phyloP scores from a whole-genome alignment of 208 protist species.

The Lotmaria passim region DNA sequence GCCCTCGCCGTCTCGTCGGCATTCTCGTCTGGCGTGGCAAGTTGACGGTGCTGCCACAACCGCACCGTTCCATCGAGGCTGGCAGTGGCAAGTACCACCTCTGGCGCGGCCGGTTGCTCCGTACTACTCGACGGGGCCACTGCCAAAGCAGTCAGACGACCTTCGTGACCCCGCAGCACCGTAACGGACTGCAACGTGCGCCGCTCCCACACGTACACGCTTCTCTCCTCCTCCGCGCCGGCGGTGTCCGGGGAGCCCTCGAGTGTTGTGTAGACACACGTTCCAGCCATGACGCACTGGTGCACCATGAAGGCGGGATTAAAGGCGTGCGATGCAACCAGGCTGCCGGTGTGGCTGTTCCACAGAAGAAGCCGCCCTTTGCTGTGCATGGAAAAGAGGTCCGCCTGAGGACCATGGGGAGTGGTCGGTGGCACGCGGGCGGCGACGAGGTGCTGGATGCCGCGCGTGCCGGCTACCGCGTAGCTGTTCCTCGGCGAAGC shows the following conservation, averaged over 20 bases:
- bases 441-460: constrained; percentile 32
- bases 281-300: constrained; percentile 52
- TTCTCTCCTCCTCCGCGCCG: constrained; percentile 53
- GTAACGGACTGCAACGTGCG: constrained; percentile 45
- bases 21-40: neutral
- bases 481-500: constrained; percentile 2
- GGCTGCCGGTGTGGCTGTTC: constrained; percentile 45
- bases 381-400: constrained; percentile 62
- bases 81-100: constrained; percentile 59
- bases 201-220: constrained; percentile 73
- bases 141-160: constrained; percentile 63
- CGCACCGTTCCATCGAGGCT: constrained; percentile 65
- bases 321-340: constrained; percentile 55
- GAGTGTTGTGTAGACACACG: constrained; percentile 63
- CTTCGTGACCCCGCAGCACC: constrained; percentile 59
- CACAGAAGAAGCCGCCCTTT: constrained; percentile 77
- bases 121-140: constrained; percentile 41
- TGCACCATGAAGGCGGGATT: constrained; percentile 49
- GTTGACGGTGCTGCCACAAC: constrained; percentile 60
- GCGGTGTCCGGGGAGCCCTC: constrained; percentile 42
- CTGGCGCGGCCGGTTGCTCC: constrained; percentile 11
- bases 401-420: neutral
- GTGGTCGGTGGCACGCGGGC: neutral
- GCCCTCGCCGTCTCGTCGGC: constrained; percentile 3
- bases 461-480: constrained; percentile 23